A percentile compares a stretch with the other conserved stretches of the same genome.
These are phyloP conservation scores for Nyctanthes arbortristis DNA, from an alignment of 257 asterid species.

Conservation along the genomic window DNA sequence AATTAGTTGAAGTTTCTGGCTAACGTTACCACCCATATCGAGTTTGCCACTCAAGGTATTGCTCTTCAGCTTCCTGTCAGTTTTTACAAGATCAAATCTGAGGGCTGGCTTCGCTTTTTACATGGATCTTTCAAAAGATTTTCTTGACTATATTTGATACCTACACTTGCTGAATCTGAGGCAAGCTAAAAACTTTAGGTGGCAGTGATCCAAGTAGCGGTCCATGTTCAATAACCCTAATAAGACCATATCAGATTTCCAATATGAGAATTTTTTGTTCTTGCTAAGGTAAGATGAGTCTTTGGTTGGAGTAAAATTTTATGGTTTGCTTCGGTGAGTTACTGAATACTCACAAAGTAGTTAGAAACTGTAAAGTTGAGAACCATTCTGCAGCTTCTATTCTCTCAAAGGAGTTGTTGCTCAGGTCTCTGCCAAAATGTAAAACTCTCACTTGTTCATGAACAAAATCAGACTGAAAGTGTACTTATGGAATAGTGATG, in stretches of 20 bases:
- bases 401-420: conserved; percentile 74
- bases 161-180: conserved; percentile 92
- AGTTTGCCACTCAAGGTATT: conserved; percentile 67
- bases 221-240: conserved; percentile 84
- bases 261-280: conserved; percentile 14
- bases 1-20: conserved; percentile 67
- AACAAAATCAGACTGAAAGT: neutral
- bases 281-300: conserved; percentile 22
- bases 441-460: neutral
- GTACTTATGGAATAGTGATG: neutral
- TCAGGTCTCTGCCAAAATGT: conserved; percentile 67
- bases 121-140: too few relatives aligned
- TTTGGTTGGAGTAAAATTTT: neutral
- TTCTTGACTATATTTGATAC: too few relatives aligned
- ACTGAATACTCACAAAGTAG: conserved; percentile 66
- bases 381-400: conserved; percentile 76
- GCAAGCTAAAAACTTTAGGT: conserved; percentile 58
- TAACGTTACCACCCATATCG: conserved; percentile 59
- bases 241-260: conserved; percentile 19
- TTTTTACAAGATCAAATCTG: conserved; percentile 8
- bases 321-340: neutral
- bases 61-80: conserved; percentile 74
- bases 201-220: conserved; percentile 76
- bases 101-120: too few relatives aligned
- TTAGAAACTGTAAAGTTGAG: conserved; percentile 63